Percentiles rank a stretch among this genome's conserved stretches.
phyloP scores from a whole-genome alignment of 805 yeast species.

The Lipomyces chichibuensis region DNA sequence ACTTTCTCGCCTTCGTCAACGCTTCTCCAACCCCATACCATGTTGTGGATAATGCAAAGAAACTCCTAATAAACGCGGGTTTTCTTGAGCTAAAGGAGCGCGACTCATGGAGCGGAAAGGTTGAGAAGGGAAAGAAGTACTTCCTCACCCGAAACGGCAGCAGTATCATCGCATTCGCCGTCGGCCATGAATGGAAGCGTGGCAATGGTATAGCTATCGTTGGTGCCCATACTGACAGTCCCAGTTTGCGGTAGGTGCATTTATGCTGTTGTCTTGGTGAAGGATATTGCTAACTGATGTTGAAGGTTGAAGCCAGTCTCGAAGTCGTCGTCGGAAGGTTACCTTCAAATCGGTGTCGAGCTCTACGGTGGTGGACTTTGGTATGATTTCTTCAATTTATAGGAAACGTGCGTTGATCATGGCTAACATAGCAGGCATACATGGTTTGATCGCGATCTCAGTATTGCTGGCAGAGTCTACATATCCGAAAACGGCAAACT shows the following conservation, averaged over 20 bases:
- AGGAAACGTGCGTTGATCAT: background rate
- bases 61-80: slow-evolving; percentile 61
- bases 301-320: slow-evolving; percentile 78
- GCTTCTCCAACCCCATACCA: slow-evolving; percentile 93
- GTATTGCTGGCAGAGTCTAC: slow-evolving; percentile 89
- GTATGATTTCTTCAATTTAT: slow-evolving; percentile 35
- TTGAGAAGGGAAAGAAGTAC: slow-evolving; percentile 65
- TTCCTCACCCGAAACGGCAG: slow-evolving; percentile 89
- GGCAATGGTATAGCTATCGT: slow-evolving; percentile 86
- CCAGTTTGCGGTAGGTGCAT: slow-evolving; percentile 60
- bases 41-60: slow-evolving; percentile 71
- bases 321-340: slow-evolving; percentile 69
- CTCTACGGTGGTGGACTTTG: slow-evolving; percentile 95
- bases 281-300: background rate
- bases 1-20: slow-evolving; percentile 77
- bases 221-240: slow-evolving; percentile 97
- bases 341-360: slow-evolving; percentile 88
- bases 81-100: slow-evolving; percentile 76
- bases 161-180: slow-evolving; percentile 82
- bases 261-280: background rate
- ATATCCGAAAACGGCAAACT: slow-evolving; percentile 51
- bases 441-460: slow-evolving; percentile 94
- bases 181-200: slow-evolving; percentile 70
- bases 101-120: slow-evolving; percentile 62
- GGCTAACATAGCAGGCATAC: slow-evolving; percentile 53